phyloP scores from a whole-genome alignment of 768 basidiomycete genomes.

The Filobasidium floriforme region DNA sequence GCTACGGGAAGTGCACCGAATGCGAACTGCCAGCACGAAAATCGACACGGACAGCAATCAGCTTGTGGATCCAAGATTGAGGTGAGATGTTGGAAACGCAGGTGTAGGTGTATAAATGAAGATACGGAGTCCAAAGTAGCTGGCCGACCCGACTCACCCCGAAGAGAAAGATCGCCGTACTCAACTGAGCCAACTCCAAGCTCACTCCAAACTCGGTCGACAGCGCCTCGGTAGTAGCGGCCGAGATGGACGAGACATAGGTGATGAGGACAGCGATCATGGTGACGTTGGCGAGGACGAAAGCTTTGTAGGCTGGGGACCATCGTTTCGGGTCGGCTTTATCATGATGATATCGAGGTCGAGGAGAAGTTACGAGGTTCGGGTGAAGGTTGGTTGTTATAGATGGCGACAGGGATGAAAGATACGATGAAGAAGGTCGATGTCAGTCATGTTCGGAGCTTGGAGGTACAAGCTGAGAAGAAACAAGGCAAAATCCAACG shows the following conservation, averaged over 20 bases:
- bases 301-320: background rate
- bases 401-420: too few relatives aligned
- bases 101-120: too few relatives aligned
- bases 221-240: background rate
- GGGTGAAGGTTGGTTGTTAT: too few relatives aligned
- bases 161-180: background rate
- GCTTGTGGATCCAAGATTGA: background rate
- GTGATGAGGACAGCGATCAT: background rate
- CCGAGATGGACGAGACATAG: slow-evolving; percentile 1
- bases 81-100: too few relatives aligned
- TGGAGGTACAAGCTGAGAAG: too few relatives aligned
- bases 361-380: too few relatives aligned
- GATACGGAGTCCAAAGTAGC: too few relatives aligned
- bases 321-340: background rate
- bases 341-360: too few relatives aligned
- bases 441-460: too few relatives aligned
- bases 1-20: slow-evolving; percentile 11
- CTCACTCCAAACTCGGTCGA: background rate
- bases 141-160: background rate
- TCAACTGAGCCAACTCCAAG: background rate
- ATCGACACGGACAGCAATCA: background rate
- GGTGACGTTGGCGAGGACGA: slow-evolving; percentile 1
- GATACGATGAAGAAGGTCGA: too few relatives aligned
- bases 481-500: too few relatives aligned
- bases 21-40: slow-evolving; percentile 8